A percentile compares a stretch with the other conserved stretches of the same genome.
Conservation (phyloP, 495 filamentous ascomycete species). For the Aspergillus cavernicola region DNA sequence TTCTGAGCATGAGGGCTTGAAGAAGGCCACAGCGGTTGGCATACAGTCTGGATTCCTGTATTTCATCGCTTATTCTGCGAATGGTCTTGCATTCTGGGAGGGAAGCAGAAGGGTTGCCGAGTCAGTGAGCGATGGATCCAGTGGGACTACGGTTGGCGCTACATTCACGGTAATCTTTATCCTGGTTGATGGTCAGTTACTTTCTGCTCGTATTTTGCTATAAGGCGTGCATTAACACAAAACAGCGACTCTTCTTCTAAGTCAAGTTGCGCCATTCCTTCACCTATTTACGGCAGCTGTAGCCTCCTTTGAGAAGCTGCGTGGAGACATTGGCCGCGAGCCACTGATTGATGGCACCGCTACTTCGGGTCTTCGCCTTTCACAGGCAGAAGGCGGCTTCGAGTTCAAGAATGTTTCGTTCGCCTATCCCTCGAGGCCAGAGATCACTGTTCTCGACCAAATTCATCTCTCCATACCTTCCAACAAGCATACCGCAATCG, state of each 20-base stretch:
- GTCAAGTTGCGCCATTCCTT: slow-evolving; percentile 60
- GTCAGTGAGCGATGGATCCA: slow-evolving; percentile 32
- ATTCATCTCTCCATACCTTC: slow-evolving; percentile 51
- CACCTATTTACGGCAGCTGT: slow-evolving; percentile 57
- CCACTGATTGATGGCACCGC: slow-evolving; percentile 48
- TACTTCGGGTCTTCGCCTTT: slow-evolving; percentile 30
- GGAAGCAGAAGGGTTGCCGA: slow-evolving; percentile 52
- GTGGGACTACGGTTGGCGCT: slow-evolving; percentile 48
- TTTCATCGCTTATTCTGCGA: slow-evolving; percentile 62
- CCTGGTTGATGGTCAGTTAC: slow-evolving; percentile 54
- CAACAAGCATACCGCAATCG: slow-evolving; percentile 60
- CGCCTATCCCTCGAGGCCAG: slow-evolving; percentile 59
- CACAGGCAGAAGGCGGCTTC: slow-evolving; percentile 39
- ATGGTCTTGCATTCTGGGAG: slow-evolving; percentile 66
- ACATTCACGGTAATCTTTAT: slow-evolving; percentile 65
- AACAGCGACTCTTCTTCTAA: slow-evolving; percentile 56
- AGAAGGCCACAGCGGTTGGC: slow-evolving; percentile 56
- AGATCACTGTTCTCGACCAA: slow-evolving; percentile 50
- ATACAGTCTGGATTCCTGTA: slow-evolving; percentile 63
- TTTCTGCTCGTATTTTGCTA: background rate
- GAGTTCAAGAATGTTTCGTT: slow-evolving; percentile 55
- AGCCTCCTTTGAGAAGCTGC: slow-evolving; percentile 49
- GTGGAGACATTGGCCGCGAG: slow-evolving; percentile 47
- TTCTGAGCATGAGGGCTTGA: slow-evolving; percentile 49
- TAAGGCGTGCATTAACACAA: slow-evolving; percentile 11